phyloP scores from a whole-genome alignment of 306 rosid species.

The Parietaria judaica region DNA sequence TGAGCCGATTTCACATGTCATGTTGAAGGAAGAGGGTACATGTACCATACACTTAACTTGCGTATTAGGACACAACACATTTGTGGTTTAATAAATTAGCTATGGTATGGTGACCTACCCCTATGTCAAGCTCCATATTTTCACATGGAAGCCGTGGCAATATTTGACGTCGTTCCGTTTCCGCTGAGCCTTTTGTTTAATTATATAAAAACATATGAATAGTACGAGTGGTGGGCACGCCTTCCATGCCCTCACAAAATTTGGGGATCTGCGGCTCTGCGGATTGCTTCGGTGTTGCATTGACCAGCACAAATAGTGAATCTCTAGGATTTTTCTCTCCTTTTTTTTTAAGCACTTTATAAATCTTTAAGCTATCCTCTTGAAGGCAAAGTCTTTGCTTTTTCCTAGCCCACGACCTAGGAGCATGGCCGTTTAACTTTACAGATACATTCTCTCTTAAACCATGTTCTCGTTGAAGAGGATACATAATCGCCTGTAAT shows the following conservation, averaged over 20 bases:
- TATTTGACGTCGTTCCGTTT: too few species aligned
- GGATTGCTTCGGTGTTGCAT: neutral
- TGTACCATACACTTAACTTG: neutral
- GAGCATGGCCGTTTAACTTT: neutral
- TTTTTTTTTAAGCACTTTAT: neutral
- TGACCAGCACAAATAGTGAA: neutral
- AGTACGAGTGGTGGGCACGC: too few species aligned
- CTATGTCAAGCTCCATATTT: neutral
- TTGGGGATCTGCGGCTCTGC: neutral
- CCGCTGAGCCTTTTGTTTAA: too few species aligned
- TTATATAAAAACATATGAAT: too few species aligned
- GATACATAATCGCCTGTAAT: neutral
- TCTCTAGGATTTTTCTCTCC: constrained; percentile 2
- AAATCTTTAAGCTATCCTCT: neutral
- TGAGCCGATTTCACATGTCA: constrained; percentile 14
- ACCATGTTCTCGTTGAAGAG: neutral
- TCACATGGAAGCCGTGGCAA: constrained; percentile 4
- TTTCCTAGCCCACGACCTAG: neutral
- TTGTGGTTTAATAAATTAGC: constrained; percentile 6
- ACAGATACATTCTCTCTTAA: neutral
- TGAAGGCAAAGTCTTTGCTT: neutral
- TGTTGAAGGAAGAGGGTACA: neutral
- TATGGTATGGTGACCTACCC: constrained; percentile 7
- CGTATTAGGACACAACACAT: constrained; percentile 6
- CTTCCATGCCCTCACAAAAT: neutral